These are phyloP conservation scores for Odonthalia washingtoniensis DNA, from an alignment of 31 red algal species.

Conservation along the genomic window DNA sequence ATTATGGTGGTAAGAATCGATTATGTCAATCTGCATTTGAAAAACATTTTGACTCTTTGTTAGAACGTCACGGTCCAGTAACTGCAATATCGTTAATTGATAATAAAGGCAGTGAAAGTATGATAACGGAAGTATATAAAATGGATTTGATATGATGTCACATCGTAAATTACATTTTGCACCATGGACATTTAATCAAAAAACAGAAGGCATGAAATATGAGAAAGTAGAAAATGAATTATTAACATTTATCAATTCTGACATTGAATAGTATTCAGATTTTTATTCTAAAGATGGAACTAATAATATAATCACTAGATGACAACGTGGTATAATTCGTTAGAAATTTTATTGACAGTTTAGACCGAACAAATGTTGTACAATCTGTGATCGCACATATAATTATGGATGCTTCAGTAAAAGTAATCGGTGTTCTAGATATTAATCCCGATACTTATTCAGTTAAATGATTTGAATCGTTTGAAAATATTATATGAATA, in stretches of 20 bases:
- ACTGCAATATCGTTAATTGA: slow-evolving; percentile 90
- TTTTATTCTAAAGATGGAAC: slow-evolving; percentile 78
- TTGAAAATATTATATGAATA: slow-evolving; percentile 79
- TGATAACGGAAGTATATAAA: slow-evolving; percentile 54
- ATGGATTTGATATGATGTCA: slow-evolving; percentile 62
- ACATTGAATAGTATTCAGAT: slow-evolving; percentile 65
- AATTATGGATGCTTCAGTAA: slow-evolving; percentile 77
- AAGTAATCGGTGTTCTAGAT: slow-evolving; percentile 79
- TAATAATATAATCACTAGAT: slow-evolving; percentile 40
- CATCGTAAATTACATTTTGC: slow-evolving; percentile 81
- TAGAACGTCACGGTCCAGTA: slow-evolving; percentile 83
- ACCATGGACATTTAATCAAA: slow-evolving; percentile 90
- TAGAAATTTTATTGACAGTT: slow-evolving; percentile 95
- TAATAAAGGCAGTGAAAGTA: slow-evolving; percentile 70
- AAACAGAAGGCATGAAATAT: slow-evolving; percentile 93
- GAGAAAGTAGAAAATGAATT: slow-evolving; percentile 87
- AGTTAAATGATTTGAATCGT: slow-evolving; percentile 62
- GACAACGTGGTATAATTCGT: slow-evolving; percentile 86
- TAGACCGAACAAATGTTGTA: slow-evolving; percentile 97
- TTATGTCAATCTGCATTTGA: slow-evolving; percentile 67
- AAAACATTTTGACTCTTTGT: slow-evolving; percentile 87
- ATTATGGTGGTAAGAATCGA: slow-evolving; percentile 64
- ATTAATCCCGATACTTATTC: slow-evolving; percentile 71
- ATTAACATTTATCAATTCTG: slow-evolving; percentile 67
- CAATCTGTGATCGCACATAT: slow-evolving; percentile 87